A percentile compares a stretch with the other conserved stretches of the same genome.
Evolutionary conservation across 2,329 filamentous ascomycete genomes (phyloP).

Genomic region (Incumbomyces delicatus): DNA sequence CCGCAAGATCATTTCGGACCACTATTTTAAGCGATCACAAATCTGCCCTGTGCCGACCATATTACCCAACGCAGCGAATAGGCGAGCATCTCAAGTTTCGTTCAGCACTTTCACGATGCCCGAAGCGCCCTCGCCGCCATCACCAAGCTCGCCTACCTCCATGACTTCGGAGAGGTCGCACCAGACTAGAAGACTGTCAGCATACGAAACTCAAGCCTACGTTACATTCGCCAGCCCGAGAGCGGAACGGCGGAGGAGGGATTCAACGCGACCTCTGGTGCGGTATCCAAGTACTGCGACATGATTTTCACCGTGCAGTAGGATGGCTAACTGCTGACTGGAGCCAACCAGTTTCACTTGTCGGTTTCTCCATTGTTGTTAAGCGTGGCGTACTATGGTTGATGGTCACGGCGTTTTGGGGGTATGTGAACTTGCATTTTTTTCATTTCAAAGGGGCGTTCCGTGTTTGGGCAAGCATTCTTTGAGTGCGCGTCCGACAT

Average conservation of each 20-base stretch:
- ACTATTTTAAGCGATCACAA: constrained; percentile 36
- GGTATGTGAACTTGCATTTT: too few relatives aligned
- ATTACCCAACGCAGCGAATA: constrained; percentile 8
- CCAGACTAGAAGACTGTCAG: constrained; percentile 8
- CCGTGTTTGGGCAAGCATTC: too few relatives aligned
- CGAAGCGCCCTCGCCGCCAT: constrained; percentile 12
- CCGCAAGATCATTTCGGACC: constrained; percentile 32
- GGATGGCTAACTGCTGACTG: too few relatives aligned
- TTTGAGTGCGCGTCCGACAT: too few relatives aligned
- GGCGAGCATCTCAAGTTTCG: background rate
- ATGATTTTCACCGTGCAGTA: background rate
- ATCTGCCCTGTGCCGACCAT: constrained; percentile 26
- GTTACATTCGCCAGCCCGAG: constrained; percentile 16
- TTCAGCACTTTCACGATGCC: constrained; percentile 8
- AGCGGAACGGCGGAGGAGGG: constrained; percentile 18
- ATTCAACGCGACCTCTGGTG: constrained; percentile 15
- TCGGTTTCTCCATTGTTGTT: background rate
- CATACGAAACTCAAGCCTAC: constrained; percentile 15
- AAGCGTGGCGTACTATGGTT: too few relatives aligned
- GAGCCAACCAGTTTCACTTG: background rate
- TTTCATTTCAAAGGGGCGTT: too few relatives aligned
- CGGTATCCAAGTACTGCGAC: background rate
- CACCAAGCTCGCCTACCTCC: constrained; percentile 12
- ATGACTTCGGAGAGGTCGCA: background rate
- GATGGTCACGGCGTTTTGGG: too few relatives aligned